phyloP scores from a whole-genome alignment of 495 filamentous ascomycete genomes.

The Copromyces sp. region DNA sequence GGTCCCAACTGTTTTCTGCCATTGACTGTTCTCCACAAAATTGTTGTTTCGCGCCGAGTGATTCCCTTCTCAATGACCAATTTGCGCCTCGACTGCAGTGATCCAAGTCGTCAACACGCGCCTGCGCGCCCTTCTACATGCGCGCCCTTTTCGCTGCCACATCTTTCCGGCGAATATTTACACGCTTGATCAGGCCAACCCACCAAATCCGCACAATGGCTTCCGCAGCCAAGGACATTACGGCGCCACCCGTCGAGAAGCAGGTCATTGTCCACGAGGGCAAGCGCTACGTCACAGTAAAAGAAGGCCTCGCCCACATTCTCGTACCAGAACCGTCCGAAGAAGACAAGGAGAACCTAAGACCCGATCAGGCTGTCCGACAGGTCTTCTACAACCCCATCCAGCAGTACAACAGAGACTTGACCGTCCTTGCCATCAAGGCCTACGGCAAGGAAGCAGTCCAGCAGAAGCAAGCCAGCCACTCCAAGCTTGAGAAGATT shows the following conservation, averaged over 20 bases:
- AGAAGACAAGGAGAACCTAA: slow-evolving; percentile 15
- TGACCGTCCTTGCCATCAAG: slow-evolving; percentile 84
- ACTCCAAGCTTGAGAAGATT: slow-evolving; percentile 26
- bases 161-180: slow-evolving; percentile 5
- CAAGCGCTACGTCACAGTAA: slow-evolving; percentile 31
- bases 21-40: neutral
- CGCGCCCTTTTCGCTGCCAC: slow-evolving; percentile 1
- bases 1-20: neutral
- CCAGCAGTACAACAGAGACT: slow-evolving; percentile 94
- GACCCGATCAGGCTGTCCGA: slow-evolving; percentile 42
- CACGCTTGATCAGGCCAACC: slow-evolving; percentile 1
- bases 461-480: slow-evolving; percentile 33
- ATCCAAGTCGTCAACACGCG: neutral
- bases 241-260: slow-evolving; percentile 19
- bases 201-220: slow-evolving; percentile 15
- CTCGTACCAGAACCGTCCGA: slow-evolving; percentile 29
- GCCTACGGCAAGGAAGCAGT: slow-evolving; percentile 65
- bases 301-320: slow-evolving; percentile 38
- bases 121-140: slow-evolving; percentile 1
- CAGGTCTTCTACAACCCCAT: slow-evolving; percentile 98
- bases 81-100: neutral
- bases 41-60: neutral
- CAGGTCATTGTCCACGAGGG: slow-evolving; percentile 28
- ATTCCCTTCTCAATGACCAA: neutral
- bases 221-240: slow-evolving; percentile 14